phyloP scores from a whole-genome alignment of 495 filamentous ascomycete species.

The Pyrenopolyporus hunteri region DNA sequence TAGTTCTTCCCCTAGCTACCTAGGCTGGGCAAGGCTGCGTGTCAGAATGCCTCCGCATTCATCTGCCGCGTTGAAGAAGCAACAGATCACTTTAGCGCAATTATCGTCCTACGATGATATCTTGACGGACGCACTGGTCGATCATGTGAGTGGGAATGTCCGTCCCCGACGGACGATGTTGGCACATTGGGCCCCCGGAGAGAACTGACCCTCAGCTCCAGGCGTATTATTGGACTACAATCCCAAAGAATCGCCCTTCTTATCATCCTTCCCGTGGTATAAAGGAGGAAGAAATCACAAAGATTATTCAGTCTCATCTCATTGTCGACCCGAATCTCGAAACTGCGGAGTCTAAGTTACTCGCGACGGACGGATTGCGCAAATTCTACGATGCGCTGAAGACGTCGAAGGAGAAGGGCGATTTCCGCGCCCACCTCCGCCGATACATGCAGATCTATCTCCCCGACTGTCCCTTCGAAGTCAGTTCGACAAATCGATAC shows the following conservation, averaged over 20 bases:
- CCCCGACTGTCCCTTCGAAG: conserved; percentile 91
- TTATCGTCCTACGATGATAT: conserved; percentile 94
- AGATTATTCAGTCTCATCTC: conserved; percentile 76
- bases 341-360: conserved; percentile 71
- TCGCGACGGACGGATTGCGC: conserved; percentile 73
- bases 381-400: conserved; percentile 70
- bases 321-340: conserved; percentile 74
- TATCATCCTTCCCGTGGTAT: conserved; percentile 85
- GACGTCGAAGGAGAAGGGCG: conserved; percentile 80
- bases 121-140: conserved; percentile 92
- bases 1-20: neutral
- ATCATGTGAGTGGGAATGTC: conserved; percentile 71
- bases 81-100: conserved; percentile 81
- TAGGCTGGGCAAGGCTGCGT: conserved; percentile 3
- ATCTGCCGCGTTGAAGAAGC: conserved; percentile 59
- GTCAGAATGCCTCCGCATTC: conserved; percentile 50
- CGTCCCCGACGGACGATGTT: conserved; percentile 32
- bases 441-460: conserved; percentile 94
- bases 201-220: conserved; percentile 44
- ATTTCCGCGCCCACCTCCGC: conserved; percentile 84
- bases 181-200: conserved; percentile 7
- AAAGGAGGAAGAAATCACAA: conserved; percentile 77
- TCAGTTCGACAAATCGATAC: conserved; percentile 93
- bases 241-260: conserved; percentile 89
- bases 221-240: conserved; percentile 94